Evolutionary conservation across 1,139 yeast species (phyloP), one percentile per base, ranked within the genome.

Genomic region (Komagataea norvegica): DNA sequence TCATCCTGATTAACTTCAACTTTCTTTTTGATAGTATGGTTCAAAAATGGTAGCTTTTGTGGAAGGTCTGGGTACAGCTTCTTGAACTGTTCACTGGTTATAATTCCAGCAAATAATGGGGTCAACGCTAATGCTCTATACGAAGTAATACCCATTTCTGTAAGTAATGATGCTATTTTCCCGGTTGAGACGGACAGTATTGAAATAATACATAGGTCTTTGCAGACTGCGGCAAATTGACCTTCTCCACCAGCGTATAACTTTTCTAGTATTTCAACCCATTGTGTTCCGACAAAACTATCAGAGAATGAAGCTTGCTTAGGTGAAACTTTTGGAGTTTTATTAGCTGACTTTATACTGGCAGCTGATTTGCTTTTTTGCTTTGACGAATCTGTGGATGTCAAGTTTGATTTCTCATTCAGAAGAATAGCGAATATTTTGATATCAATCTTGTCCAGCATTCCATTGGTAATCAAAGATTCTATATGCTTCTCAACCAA

Each of bases 181-280:
- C 67, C 54, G 1, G 67, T 62, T 0, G 81, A 64, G 15, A 77
- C 60, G 10, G 82, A 68, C 3, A 77, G 44, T 22, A 80, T 41
- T 0, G 82, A 70, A 2, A 80, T 48, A 2, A 78, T 52, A 67
- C 72, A 74, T 4, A 79, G 54, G 25, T 75, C 66, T 47, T 68
- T 69, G 13, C 75, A 64, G 1, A 52, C 46, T 7, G 62, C 57
- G 1, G 78, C 66, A 49, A 74, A 70, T 7, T 72, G 56, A 32
- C 84, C 76, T 18, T 61, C 63, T 3, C 86, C 87, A 36, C 68
- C 70, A 8, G 70, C 68, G 57, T 74, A 80, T 37, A 76, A 55
- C 25, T 62, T 63, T 49, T 82, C 89, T 34, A 82, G 52, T 13
- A 60, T 56, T 44, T 76, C 79, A 15, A 79, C 60, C 87, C 87